phyloP scores from a whole-genome alignment of 2,329 filamentous ascomycete species.

The Mollisia scopiformis region DNA sequence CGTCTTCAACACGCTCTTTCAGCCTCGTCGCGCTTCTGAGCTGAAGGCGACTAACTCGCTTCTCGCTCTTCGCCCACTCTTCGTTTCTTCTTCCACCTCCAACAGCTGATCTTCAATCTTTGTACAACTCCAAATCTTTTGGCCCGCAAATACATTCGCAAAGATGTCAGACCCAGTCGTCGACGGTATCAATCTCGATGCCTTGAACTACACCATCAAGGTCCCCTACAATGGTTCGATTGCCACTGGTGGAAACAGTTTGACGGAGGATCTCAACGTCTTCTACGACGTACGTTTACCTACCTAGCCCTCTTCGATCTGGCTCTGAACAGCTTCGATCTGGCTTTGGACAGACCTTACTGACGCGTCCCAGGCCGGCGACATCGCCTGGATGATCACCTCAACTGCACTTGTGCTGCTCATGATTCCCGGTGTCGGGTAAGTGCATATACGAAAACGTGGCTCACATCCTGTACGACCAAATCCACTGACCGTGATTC shows the following conservation, averaged over 20 bases:
- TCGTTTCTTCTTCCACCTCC: not conserved
- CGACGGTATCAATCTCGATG: constrained; percentile 46
- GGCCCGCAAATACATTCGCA: not conserved
- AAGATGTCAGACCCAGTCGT: constrained; percentile 30
- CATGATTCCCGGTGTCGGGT: constrained; percentile 90
- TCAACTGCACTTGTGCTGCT: constrained; percentile 82
- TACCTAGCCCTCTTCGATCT: constrained; percentile 31
- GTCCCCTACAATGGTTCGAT: constrained; percentile 57
- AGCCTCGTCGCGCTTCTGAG: not conserved
- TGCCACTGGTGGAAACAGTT: constrained; percentile 62
- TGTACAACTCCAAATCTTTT: too few species aligned
- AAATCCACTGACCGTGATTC: constrained; percentile 24
- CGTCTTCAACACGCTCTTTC: constrained; percentile 1
- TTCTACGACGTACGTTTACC: constrained; percentile 72
- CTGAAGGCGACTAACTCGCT: not conserved
- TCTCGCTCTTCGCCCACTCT: not conserved
- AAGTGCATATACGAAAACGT: constrained; percentile 37
- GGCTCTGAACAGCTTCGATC: not conserved
- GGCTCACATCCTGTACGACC: constrained; percentile 17
- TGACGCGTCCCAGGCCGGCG: constrained; percentile 61
- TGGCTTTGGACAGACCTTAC: not conserved
- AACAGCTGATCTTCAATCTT: not conserved
- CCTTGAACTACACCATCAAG: constrained; percentile 45
- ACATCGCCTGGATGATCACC: constrained; percentile 84
- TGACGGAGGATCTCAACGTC: constrained; percentile 73